These are phyloP conservation scores for Neopestalotiopsis clavispora DNA, from an alignment of 2,329 filamentous ascomycete genomes.

Conservation along the genomic window DNA sequence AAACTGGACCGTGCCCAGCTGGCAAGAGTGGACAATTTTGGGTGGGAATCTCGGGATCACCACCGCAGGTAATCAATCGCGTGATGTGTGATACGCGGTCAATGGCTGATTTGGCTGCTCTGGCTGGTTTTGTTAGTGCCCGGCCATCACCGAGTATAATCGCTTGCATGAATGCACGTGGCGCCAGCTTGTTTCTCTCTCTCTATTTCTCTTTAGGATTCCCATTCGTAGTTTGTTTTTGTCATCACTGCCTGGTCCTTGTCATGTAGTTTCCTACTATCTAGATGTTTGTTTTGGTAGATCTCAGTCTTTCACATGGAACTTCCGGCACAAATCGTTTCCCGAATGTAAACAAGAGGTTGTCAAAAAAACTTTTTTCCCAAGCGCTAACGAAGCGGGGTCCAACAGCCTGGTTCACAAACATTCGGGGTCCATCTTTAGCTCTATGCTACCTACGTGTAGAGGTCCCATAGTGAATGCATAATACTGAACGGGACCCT, in stretches of 20 bases:
- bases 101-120: background rate
- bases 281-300: background rate
- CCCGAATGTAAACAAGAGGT: background rate
- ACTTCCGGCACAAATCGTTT: background rate
- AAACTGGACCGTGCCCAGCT: conserved; percentile 11
- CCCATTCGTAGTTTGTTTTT: background rate
- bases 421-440: too few relatives aligned
- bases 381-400: background rate
- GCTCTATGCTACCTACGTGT: background rate
- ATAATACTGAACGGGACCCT: background rate
- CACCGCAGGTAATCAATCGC: conserved; percentile 12
- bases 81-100: background rate
- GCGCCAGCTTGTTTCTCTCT: background rate
- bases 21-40: conserved; percentile 1
- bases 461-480: background rate
- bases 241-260: background rate
- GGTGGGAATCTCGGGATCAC: conserved; percentile 2
- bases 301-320: background rate
- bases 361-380: background rate
- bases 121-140: background rate
- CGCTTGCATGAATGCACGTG: conserved; percentile 6
- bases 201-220: background rate
- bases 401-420: background rate
- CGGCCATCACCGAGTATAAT: conserved; percentile 9
- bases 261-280: background rate